Percentiles rank a stretch among this genome's conserved stretches.
phyloP scores from a whole-genome alignment of 768 basidiomycete genomes.

The Vishniacozyma victoriae region DNA sequence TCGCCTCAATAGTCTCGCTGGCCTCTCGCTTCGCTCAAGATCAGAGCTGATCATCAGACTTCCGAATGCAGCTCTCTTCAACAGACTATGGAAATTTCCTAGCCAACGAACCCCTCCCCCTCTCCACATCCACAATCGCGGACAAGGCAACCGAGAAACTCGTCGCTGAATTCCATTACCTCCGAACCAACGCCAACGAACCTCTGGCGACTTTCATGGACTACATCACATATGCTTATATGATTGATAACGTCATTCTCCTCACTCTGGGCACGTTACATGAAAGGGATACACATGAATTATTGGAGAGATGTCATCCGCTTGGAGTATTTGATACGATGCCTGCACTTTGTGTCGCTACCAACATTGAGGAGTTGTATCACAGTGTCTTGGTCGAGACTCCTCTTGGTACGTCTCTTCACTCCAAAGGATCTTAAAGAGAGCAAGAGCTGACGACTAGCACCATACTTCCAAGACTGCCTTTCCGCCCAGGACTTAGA shows the following conservation, averaged over 20 bases:
- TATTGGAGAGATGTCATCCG: conserved; percentile 93
- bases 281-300: conserved; percentile 93
- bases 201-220: conserved; percentile 89
- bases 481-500: conserved; percentile 92
- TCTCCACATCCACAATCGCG: conserved; percentile 90
- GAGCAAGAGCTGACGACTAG: conserved; percentile 47
- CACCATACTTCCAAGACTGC: conserved; percentile 95
- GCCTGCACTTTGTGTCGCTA: conserved; percentile 98
- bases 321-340: conserved; percentile 96
- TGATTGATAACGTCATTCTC: conserved; percentile 99
- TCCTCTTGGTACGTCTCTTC: conserved; percentile 67
- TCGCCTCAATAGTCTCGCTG: neutral
- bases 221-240: conserved; percentile 97
- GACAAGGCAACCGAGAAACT: conserved; percentile 92
- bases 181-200: conserved; percentile 82
- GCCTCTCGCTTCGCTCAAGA: neutral
- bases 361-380: conserved; percentile 96
- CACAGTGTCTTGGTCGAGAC: conserved; percentile 96
- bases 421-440: neutral
- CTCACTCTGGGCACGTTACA: conserved; percentile 96
- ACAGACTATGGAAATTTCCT: conserved; percentile 99
- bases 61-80: conserved; percentile 87
- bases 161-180: conserved; percentile 94
- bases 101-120: conserved; percentile 86
- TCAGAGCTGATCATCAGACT: conserved; percentile 56